A percentile compares a stretch with the other conserved stretches of the same genome.
These are phyloP conservation scores for Entomortierella parvispora DNA, from an alignment of 192 early-diverging fungal genomes.

Conservation along the genomic window DNA sequence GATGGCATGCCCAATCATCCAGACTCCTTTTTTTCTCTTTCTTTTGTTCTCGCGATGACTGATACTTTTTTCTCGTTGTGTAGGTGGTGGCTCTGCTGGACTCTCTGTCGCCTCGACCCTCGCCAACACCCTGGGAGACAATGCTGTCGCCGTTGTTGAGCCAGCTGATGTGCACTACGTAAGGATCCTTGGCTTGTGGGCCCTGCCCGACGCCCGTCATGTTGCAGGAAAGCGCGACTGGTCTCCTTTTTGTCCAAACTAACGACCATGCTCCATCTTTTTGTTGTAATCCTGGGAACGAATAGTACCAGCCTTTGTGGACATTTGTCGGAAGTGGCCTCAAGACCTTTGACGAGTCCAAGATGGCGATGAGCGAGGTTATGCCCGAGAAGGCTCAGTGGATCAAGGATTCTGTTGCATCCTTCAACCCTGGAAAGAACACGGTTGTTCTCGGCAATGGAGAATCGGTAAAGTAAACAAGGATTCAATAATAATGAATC, in stretches of 20 bases:
- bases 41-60: not conserved
- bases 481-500: not conserved
- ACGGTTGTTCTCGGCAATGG: conserved; percentile 74
- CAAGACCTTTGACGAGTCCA: conserved; percentile 78
- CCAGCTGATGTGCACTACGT: conserved; percentile 76
- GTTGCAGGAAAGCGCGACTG: too few relatives aligned
- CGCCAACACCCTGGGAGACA: conserved; percentile 67
- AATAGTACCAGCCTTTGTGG: conserved; percentile 87
- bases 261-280: too few relatives aligned
- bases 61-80: not conserved
- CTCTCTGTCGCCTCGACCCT: conserved; percentile 76
- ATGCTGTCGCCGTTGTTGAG: conserved; percentile 79
- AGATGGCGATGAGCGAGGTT: conserved; percentile 72
- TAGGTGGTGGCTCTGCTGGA: conserved; percentile 68
- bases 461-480: conserved; percentile 54
- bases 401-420: conserved; percentile 76
- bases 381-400: conserved; percentile 80
- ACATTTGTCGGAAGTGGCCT: conserved; percentile 91
- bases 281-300: not conserved
- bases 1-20: not conserved
- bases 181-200: conserved; percentile 25
- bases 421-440: conserved; percentile 77
- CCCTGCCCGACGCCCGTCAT: not conserved
- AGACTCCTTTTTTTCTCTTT: not conserved
- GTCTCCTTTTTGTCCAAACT: too few relatives aligned